Conservation (phyloP, 345 rosid genomes). For the Eucalyptus marginata region DNA sequence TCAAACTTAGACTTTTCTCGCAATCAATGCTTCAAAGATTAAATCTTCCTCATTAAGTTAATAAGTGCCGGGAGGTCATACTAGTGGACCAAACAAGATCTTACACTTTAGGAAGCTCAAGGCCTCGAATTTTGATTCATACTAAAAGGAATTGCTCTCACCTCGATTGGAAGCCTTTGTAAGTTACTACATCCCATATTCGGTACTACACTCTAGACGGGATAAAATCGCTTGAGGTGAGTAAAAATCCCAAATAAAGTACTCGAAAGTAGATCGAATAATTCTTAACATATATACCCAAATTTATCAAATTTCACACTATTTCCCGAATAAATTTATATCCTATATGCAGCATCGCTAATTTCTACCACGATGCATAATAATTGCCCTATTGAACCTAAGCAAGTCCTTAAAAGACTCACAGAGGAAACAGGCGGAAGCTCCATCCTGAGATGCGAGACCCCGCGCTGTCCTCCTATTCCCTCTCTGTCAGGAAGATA, state of each 20-base stretch:
- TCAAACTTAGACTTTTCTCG: not conserved
- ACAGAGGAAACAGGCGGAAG: too few species aligned
- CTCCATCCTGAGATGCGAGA: too few species aligned
- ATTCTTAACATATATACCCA: not conserved
- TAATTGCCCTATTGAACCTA: fast-evolving
- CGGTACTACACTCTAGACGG: fast-evolving
- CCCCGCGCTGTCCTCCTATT: too few species aligned
- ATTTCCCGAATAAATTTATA: too few species aligned
- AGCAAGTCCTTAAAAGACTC: too few species aligned
- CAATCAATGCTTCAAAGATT: not conserved
- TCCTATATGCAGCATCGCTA: too few species aligned
- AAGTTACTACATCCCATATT: not conserved
- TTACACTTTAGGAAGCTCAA: not conserved
- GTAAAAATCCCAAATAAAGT: not conserved
- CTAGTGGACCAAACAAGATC: not conserved
- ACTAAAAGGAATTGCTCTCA: not conserved
- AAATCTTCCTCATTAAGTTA: not conserved
- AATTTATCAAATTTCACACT: not conserved
- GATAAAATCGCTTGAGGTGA: fast-evolving
- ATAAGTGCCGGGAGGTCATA: not conserved
- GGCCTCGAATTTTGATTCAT: not conserved
- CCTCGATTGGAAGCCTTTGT: not conserved
- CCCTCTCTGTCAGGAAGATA: too few species aligned
- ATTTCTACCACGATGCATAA: not conserved
- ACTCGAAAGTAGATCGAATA: not conserved